These are phyloP conservation scores for Caloboletus inedulis DNA, from an alignment of 1,284 basidiomycete genomes.

Conservation along the genomic window DNA sequence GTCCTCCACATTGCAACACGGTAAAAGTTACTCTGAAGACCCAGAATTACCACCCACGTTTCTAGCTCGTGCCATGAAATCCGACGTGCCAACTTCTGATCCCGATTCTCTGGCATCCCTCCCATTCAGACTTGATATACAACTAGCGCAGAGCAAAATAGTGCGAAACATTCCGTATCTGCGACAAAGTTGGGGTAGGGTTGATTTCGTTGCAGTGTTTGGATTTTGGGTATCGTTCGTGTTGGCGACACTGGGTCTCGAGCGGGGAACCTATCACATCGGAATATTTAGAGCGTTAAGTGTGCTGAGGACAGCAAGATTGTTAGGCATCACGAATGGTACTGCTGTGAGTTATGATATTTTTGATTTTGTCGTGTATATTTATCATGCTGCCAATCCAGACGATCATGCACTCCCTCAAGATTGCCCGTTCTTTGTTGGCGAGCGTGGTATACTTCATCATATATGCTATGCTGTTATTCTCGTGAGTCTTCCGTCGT, in stretches of 20 bases:
- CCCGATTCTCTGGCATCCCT: slow-evolving; percentile 46
- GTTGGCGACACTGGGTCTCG: slow-evolving; percentile 64
- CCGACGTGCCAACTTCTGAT: slow-evolving; percentile 37
- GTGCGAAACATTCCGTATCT: slow-evolving; percentile 77
- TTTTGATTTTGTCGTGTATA: not conserved
- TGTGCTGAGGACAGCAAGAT: slow-evolving; percentile 79
- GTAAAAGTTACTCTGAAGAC: not conserved
- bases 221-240: slow-evolving; percentile 81
- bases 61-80: slow-evolving; percentile 47
- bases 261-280: slow-evolving; percentile 69
- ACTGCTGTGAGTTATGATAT: slow-evolving; percentile 64
- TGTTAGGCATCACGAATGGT: slow-evolving; percentile 88
- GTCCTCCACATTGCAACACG: not conserved
- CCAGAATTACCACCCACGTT: slow-evolving; percentile 42
- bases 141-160: slow-evolving; percentile 51
- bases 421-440: slow-evolving; percentile 85
- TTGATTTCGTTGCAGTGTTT: slow-evolving; percentile 83
- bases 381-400: slow-evolving; percentile 29
- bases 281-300: slow-evolving; percentile 89
- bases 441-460: slow-evolving; percentile 91
- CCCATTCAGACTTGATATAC: slow-evolving; percentile 66
- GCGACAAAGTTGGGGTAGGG: slow-evolving; percentile 91
- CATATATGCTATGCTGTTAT: slow-evolving; percentile 84
- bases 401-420: slow-evolving; percentile 94
- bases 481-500: slow-evolving; percentile 58